Conservation (phyloP, 2,329 filamentous ascomycete genomes). For the Emmonsia crescens region DNA sequence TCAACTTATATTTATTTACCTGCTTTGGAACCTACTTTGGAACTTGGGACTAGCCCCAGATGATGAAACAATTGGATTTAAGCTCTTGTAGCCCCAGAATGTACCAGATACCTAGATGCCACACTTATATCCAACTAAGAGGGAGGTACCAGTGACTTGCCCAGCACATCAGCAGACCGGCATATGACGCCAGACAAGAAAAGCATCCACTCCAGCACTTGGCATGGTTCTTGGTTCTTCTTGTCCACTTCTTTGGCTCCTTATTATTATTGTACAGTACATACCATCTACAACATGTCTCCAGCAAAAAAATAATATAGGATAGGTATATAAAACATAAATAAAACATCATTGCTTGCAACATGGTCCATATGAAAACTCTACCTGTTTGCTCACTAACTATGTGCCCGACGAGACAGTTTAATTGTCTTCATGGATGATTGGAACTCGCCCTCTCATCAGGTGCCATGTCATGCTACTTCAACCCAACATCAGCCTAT, state of each 20-base stretch:
- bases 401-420: neutral
- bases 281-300: too few species aligned
- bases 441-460: neutral
- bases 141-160: neutral
- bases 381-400: neutral
- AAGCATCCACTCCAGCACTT: neutral
- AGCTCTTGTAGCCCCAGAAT: neutral
- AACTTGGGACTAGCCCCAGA: neutral
- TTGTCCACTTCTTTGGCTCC: too few species aligned
- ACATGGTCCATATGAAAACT: neutral
- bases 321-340: too few species aligned
- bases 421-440: neutral
- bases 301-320: too few species aligned
- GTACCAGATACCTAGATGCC: neutral
- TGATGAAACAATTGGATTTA: neutral
- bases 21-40: too few species aligned
- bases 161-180: neutral
- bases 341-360: too few species aligned
- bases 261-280: too few species aligned
- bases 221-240: neutral
- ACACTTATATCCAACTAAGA: neutral
- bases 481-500: neutral
- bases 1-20: too few species aligned
- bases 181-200: neutral
- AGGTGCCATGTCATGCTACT: constrained; percentile 1